Evolutionary conservation across 768 basidiomycete genomes (phyloP).

Genomic region (Tricholoma bakamatsutake): DNA sequence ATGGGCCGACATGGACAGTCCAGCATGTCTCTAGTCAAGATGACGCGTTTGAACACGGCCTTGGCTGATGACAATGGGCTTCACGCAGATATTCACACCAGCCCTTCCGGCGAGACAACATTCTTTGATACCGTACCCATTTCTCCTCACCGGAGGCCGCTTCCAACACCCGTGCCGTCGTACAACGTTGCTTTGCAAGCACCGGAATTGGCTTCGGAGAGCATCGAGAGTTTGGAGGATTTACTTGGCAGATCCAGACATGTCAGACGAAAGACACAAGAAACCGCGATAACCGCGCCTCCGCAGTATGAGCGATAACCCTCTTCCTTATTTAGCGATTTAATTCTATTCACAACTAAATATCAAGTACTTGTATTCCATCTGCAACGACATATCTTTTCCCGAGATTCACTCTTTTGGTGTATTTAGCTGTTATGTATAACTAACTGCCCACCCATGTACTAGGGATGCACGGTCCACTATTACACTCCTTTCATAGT

Average conservation of each 20-base stretch:
- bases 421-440: no score
- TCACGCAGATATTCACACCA: background rate
- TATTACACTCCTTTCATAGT: no score
- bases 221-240: constrained; percentile 3
- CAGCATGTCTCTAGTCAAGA: background rate
- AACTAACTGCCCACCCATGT: no score
- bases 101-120: background rate
- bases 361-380: background rate
- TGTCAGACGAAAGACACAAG: background rate
- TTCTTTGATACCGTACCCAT: background rate
- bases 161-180: constrained; percentile 13
- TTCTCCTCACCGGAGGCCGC: constrained; percentile 12
- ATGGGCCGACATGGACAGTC: background rate
- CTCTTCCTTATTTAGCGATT: background rate
- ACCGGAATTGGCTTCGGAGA: constrained; percentile 3
- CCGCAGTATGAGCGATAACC: constrained; percentile 15
- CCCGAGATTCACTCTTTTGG: background rate
- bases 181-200: constrained; percentile 10
- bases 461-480: no score
- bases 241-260: background rate
- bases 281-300: constrained; percentile 11
- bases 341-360: background rate
- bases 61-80: constrained; percentile 1
- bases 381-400: background rate
- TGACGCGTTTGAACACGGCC: background rate